Evolutionary conservation across 2,329 filamentous ascomycete species (phyloP).

Genomic region (Penicillium concentricum): DNA sequence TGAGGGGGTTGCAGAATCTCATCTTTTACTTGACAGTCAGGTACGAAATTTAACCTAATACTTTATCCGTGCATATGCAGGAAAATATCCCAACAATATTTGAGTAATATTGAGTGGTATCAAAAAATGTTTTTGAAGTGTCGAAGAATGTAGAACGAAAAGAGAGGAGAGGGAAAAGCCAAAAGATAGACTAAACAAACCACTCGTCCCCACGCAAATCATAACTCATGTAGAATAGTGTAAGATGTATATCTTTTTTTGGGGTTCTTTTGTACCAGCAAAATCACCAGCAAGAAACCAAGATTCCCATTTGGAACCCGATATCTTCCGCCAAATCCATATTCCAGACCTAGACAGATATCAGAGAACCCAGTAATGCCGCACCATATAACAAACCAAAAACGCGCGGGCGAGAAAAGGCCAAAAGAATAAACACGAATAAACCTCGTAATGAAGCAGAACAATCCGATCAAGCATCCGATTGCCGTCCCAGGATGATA

Average conservation of each 20-base stretch:
- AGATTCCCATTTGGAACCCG: background rate
- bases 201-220: background rate
- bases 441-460: background rate
- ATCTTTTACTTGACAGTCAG: background rate
- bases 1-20: constrained; percentile 2
- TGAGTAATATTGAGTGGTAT: background rate
- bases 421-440: background rate
- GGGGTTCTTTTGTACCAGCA: constrained; percentile 7
- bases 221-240: constrained; percentile 7
- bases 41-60: background rate
- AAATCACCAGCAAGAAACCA: constrained; percentile 1
- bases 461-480: background rate
- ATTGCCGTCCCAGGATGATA: background rate
- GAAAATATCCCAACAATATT: background rate
- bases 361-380: background rate
- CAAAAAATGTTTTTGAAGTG: background rate
- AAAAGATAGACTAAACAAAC: background rate
- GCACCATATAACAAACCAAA: background rate
- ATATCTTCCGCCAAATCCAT: background rate
- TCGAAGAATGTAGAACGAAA: background rate
- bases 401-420: background rate
- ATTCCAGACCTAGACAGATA: background rate
- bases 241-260: constrained; percentile 9
- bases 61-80: background rate
- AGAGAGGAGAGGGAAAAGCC: background rate